These are phyloP conservation scores for Sarocladium oryzae DNA, from an alignment of 2,329 filamentous ascomycete species.

Conservation along the genomic window DNA sequence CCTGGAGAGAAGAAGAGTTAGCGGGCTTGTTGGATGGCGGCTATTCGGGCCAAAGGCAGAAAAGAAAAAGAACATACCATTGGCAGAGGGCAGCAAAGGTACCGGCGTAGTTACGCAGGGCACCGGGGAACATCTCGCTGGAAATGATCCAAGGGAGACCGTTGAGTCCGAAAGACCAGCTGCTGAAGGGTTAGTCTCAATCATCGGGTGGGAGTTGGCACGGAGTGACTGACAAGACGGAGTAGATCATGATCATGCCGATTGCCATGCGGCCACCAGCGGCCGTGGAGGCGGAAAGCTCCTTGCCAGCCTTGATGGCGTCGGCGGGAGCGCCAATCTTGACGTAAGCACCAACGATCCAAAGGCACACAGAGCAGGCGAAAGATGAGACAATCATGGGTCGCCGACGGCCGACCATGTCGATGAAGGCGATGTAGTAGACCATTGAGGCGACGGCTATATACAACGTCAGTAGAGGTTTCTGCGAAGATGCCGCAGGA, in stretches of 20 bases:
- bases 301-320: conserved; percentile 31
- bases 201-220: background rate
- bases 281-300: conserved; percentile 59
- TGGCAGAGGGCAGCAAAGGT: conserved; percentile 34
- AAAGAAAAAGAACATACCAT: conserved; percentile 63
- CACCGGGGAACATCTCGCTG: conserved; percentile 38
- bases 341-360: conserved; percentile 53
- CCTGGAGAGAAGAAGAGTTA: conserved; percentile 3
- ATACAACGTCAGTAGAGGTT: conserved; percentile 20
- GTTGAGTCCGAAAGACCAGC: conserved; percentile 38
- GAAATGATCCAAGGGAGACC: conserved; percentile 40
- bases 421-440: conserved; percentile 45
- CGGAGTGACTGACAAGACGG: conserved; percentile 38
- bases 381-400: conserved; percentile 54
- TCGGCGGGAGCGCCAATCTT: conserved; percentile 30
- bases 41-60: no score
- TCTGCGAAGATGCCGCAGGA: background rate
- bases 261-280: conserved; percentile 44
- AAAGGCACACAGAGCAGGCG: conserved; percentile 54
- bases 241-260: conserved; percentile 49
- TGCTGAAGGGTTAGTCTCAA: conserved; percentile 12
- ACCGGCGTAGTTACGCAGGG: conserved; percentile 34
- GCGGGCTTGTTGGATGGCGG: no score
- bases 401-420: conserved; percentile 37
- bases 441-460: conserved; percentile 51